A percentile compares a stretch with the other conserved stretches of the same genome.
phyloP scores from a whole-genome alignment of 2,329 filamentous ascomycete genomes.

The Colletotrichum phormii region DNA sequence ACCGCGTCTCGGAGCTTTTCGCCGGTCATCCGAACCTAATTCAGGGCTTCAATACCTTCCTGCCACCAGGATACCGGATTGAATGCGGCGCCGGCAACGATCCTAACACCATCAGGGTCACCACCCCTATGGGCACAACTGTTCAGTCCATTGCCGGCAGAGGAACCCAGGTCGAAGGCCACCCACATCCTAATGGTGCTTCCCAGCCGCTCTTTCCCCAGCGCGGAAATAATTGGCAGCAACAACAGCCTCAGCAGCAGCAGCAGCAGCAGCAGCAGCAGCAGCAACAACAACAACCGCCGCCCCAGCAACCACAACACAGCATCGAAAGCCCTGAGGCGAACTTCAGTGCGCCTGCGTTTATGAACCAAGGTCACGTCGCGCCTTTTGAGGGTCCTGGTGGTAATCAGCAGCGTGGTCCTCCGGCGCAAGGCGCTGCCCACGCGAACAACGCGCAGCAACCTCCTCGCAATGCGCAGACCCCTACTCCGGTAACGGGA shows the following conservation, averaged over 20 bases:
- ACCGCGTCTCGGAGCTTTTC: constrained; percentile 94
- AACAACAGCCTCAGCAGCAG: constrained; percentile 50
- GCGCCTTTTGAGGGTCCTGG: constrained; percentile 45
- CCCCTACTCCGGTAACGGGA: constrained; percentile 67
- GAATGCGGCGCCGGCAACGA: constrained; percentile 95
- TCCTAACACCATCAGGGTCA: constrained; percentile 95
- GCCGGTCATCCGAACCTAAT: constrained; percentile 95
- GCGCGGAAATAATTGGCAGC: constrained; percentile 65
- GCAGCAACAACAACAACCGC: constrained; percentile 8
- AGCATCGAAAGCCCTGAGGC: constrained; percentile 73
- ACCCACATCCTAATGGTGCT: constrained; percentile 47
- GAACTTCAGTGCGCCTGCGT: constrained; percentile 69
- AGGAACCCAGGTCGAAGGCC: constrained; percentile 58
- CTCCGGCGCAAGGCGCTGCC: constrained; percentile 44
- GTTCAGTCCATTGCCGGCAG: constrained; percentile 83
- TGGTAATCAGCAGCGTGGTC: constrained; percentile 47
- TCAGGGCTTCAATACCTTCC: constrained; percentile 97
- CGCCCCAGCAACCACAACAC: constrained; percentile 62
- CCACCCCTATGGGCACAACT: constrained; percentile 97
- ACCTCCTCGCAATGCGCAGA: constrained; percentile 65
- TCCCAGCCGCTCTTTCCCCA: constrained; percentile 61
- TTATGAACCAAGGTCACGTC: constrained; percentile 47
- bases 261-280: constrained; percentile 41
- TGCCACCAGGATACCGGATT: constrained; percentile 95
- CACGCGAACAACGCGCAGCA: constrained; percentile 57